These are phyloP conservation scores for Solanum pimpinellifolium DNA, from an alignment of 257 asterid species.

Conservation along the genomic window DNA sequence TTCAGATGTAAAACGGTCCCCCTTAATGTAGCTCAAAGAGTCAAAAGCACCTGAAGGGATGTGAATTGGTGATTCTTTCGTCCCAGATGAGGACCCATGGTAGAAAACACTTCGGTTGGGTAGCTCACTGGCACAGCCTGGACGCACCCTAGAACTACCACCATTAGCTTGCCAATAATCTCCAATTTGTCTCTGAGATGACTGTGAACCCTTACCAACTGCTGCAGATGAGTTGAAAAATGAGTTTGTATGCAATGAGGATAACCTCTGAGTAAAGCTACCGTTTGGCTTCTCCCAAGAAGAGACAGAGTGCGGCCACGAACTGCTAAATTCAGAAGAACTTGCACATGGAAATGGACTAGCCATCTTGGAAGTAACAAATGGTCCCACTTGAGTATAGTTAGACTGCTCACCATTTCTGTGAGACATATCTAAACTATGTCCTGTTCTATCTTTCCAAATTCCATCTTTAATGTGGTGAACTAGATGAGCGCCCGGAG, in stretches of 20 bases:
- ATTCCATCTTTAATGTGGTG: conserved; percentile 33
- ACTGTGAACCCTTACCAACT: conserved; percentile 20
- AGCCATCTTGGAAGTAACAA: conserved; percentile 31
- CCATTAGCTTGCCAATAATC: conserved; percentile 43
- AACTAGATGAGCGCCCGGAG: conserved; percentile 23
- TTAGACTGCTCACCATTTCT: conserved; percentile 22
- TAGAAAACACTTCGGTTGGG: conserved; percentile 30
- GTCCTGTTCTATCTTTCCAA: conserved; percentile 33
- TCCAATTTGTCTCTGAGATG: conserved; percentile 25
- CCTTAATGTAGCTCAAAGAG: conserved; percentile 24
- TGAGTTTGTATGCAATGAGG: conserved; percentile 27
- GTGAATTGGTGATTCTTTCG: conserved; percentile 26
- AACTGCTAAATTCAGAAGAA: conserved; percentile 27
- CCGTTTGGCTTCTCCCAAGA: conserved; percentile 53
- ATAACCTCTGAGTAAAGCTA: conserved; percentile 37
- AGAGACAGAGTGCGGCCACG: conserved; percentile 42
- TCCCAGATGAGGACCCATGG: conserved; percentile 54
- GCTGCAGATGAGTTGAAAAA: conserved; percentile 31
- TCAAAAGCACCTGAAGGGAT: conserved; percentile 19
- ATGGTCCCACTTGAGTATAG: conserved; percentile 28
- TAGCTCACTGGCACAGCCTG: conserved; percentile 12
- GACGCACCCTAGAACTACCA: conserved; percentile 21
- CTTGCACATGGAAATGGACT: conserved; percentile 27
- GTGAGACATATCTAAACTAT: conserved; percentile 22
- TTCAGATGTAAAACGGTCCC: conserved; percentile 17